A percentile compares a stretch with the other conserved stretches of the same genome.
Conservation (phyloP, 768 basidiomycete species). For the Boletus edulis region DNA sequence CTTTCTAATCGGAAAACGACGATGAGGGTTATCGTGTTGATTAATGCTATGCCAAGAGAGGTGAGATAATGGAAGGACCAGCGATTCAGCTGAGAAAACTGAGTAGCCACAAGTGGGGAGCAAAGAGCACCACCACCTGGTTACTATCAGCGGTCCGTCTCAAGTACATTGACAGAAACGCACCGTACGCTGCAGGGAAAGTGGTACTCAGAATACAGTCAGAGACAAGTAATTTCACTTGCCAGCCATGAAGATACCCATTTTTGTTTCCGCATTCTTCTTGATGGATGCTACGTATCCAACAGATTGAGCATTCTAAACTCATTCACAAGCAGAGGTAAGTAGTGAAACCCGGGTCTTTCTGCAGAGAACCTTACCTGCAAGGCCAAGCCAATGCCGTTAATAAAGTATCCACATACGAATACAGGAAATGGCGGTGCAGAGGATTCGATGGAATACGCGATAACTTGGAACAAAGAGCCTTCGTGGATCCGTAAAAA, state of each 20-base stretch:
- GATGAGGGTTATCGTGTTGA: slow-evolving; percentile 48
- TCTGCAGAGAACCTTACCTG: slow-evolving; percentile 30
- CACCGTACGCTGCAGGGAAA: slow-evolving; percentile 12
- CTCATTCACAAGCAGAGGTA: background rate
- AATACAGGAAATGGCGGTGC: slow-evolving; percentile 57
- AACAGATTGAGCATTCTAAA: slow-evolving; percentile 58
- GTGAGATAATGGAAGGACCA: slow-evolving; percentile 45
- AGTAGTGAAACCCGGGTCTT: too few species aligned
- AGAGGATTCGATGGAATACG: slow-evolving; percentile 49
- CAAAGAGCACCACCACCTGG: slow-evolving; percentile 47
- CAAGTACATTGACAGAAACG: background rate
- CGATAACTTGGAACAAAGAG: slow-evolving; percentile 20
- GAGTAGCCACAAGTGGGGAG: slow-evolving; percentile 53
- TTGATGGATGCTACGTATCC: slow-evolving; percentile 53
- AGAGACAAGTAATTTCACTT: background rate
- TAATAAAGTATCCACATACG: slow-evolving; percentile 34
- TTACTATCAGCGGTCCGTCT: background rate
- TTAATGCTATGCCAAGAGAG: slow-evolving; percentile 63
- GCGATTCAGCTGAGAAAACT: slow-evolving; percentile 38
- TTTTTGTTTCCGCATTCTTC: slow-evolving; percentile 37
- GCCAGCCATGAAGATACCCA: slow-evolving; percentile 63
- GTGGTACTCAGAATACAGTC: background rate
- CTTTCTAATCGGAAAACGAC: slow-evolving; percentile 54
- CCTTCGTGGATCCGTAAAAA: slow-evolving; percentile 33
- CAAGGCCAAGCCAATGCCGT: slow-evolving; percentile 50